A percentile compares a stretch with the other conserved stretches of the same genome.
Evolutionary conservation across 2,329 filamentous ascomycete species (phyloP).

Genomic region (Botrytis deweyae): DNA sequence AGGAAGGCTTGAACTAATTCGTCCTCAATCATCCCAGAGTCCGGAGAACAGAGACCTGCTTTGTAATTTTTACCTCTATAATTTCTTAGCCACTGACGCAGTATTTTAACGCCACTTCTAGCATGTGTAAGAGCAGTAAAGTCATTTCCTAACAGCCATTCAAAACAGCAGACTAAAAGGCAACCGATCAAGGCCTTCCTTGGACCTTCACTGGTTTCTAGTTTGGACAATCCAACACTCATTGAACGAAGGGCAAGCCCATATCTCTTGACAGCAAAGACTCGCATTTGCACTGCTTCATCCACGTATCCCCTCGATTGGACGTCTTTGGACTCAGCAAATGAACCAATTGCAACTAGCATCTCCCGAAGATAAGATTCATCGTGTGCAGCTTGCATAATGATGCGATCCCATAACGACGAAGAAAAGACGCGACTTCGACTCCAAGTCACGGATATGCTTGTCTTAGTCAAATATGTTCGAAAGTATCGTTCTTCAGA

Average conservation of each 20-base stretch:
- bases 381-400: slow-evolving; percentile 60
- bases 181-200: slow-evolving; percentile 24
- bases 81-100: slow-evolving; percentile 18
- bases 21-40: slow-evolving; percentile 20
- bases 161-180: slow-evolving; percentile 23
- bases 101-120: slow-evolving; percentile 7
- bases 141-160: slow-evolving; percentile 20
- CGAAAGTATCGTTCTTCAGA: slow-evolving; percentile 38
- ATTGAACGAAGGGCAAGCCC: slow-evolving; percentile 21
- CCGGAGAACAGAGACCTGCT: slow-evolving; percentile 14
- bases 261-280: slow-evolving; percentile 22
- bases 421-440: slow-evolving; percentile 50
- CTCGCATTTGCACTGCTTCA: slow-evolving; percentile 11
- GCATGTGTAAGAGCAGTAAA: slow-evolving; percentile 19
- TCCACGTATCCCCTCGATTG: background rate
- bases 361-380: slow-evolving; percentile 60
- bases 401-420: slow-evolving; percentile 60
- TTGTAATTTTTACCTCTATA: background rate
- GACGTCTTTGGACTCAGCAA: slow-evolving; percentile 37
- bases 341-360: slow-evolving; percentile 61
- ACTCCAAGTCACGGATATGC: slow-evolving; percentile 47
- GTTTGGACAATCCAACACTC: slow-evolving; percentile 12
- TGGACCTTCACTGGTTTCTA: background rate
- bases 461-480: slow-evolving; percentile 13
- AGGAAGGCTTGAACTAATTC: slow-evolving; percentile 23